Percentiles rank a stretch among this genome's conserved stretches.
These are phyloP conservation scores for Pestalotiopsis sp. DNA, from an alignment of 2,329 filamentous ascomycete species.

Conservation along the genomic window DNA sequence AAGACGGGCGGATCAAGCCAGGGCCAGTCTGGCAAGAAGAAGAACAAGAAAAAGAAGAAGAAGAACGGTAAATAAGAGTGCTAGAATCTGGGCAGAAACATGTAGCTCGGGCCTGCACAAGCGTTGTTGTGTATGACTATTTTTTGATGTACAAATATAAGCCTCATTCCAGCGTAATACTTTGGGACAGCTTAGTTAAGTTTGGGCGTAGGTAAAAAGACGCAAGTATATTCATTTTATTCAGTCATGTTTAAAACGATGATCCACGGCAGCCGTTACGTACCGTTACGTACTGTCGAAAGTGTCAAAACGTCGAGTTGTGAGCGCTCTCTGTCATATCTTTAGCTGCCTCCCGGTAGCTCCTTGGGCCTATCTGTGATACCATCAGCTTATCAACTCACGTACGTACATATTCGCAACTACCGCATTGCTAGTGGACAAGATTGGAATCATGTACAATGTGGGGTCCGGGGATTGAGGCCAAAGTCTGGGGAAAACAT, in stretches of 20 bases:
- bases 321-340: too few relatives aligned
- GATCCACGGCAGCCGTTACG: too few relatives aligned
- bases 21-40: slow-evolving; percentile 28
- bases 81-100: neutral
- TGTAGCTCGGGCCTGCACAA: neutral
- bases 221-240: too few relatives aligned
- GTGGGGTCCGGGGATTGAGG: neutral
- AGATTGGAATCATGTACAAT: neutral
- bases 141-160: neutral
- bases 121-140: neutral
- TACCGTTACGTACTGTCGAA: too few relatives aligned
- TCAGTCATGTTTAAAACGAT: too few relatives aligned
- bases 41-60: slow-evolving; percentile 41
- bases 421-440: neutral
- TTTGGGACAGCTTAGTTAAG: neutral
- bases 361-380: too few relatives aligned
- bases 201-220: neutral
- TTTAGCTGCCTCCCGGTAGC: too few relatives aligned
- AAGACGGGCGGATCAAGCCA: neutral
- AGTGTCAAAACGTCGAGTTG: too few relatives aligned
- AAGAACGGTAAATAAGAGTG: slow-evolving; percentile 32
- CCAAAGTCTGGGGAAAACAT: neutral
- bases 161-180: neutral
- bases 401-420: neutral
- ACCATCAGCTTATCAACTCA: neutral